These are phyloP conservation scores for Pezicula rhizophila DNA, from an alignment of 2,329 filamentous ascomycete species.

Conservation along the genomic window DNA sequence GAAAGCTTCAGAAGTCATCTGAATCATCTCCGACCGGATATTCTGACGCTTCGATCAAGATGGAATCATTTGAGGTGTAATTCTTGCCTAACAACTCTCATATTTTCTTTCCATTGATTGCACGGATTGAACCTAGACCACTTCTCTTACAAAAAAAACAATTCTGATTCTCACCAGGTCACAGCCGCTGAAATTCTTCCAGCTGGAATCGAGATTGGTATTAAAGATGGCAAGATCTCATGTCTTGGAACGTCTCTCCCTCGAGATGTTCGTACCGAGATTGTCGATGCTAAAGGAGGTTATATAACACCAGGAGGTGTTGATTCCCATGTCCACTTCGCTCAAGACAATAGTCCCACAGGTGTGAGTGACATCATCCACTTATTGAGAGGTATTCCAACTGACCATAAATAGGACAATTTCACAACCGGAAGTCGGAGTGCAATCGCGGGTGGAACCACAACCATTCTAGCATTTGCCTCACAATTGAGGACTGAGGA, in stretches of 20 bases:
- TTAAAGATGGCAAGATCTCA: conserved; percentile 38
- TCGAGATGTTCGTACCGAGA: conserved; percentile 25
- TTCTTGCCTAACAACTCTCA: not conserved
- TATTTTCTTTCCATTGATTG: not conserved
- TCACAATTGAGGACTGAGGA: conserved; percentile 41
- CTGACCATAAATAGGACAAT: conserved; percentile 27
- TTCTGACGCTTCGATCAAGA: no score
- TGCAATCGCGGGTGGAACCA: conserved; percentile 53
- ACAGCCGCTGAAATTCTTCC: conserved; percentile 40
- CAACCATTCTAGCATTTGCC: conserved; percentile 53
- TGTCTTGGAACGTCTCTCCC: conserved; percentile 35
- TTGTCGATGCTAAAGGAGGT: conserved; percentile 39
- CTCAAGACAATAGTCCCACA: conserved; percentile 36
- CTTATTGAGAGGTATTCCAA: no score
- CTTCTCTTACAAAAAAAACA: not conserved
- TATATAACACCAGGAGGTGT: conserved; percentile 42
- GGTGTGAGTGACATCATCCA: conserved; percentile 28
- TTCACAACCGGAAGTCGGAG: conserved; percentile 38
- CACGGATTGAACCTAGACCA: not conserved
- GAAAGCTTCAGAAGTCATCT: no score
- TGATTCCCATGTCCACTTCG: conserved; percentile 43
- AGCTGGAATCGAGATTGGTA: conserved; percentile 38
- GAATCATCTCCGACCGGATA: no score
- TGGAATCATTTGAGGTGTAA: no score
- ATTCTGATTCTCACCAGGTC: conserved; percentile 27